Evolutionary conservation across 2,329 filamentous ascomycete genomes (phyloP).

Genomic region (Xylariales sp.): DNA sequence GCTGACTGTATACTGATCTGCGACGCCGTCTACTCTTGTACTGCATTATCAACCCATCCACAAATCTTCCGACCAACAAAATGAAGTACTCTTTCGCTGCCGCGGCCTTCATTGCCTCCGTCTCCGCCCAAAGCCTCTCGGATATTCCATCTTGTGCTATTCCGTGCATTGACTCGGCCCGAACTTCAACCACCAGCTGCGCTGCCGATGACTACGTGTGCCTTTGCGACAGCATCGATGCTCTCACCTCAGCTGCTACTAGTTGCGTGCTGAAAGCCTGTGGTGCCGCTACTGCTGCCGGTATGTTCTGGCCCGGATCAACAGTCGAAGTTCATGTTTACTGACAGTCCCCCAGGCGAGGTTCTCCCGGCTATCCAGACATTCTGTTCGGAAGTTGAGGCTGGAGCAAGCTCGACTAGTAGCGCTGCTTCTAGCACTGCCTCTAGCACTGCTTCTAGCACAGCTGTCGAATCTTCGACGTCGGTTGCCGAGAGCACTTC

Average conservation of each 20-base stretch:
- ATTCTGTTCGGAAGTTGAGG: constrained; percentile 18
- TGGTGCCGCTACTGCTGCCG: constrained; percentile 14
- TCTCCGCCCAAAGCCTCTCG: constrained; percentile 18
- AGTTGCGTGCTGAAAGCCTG: constrained; percentile 18
- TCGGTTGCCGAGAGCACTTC: constrained; percentile 1
- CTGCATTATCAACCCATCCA: background rate
- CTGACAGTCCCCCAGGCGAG: too few relatives aligned
- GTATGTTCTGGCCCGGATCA: constrained; percentile 1
- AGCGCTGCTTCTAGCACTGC: background rate
- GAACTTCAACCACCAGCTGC: constrained; percentile 15
- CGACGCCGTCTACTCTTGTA: background rate
- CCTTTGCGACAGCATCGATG: constrained; percentile 19
- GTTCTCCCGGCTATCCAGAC: constrained; percentile 18
- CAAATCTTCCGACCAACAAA: constrained; percentile 10
- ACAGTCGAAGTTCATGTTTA: too few relatives aligned
- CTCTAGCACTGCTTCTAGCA: background rate
- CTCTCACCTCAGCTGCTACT: constrained; percentile 15
- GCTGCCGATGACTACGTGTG: constrained; percentile 18
- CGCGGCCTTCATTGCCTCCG: constrained; percentile 16
- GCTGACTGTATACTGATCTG: constrained; percentile 6
- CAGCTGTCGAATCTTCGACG: background rate
- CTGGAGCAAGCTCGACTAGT: constrained; percentile 8
- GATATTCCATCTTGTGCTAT: constrained; percentile 20
- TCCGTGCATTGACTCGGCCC: constrained; percentile 18
- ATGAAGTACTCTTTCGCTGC: constrained; percentile 21